Evolutionary conservation across 2,329 filamentous ascomycete species (phyloP).

Genomic region (Colletotrichum zoysiae): DNA sequence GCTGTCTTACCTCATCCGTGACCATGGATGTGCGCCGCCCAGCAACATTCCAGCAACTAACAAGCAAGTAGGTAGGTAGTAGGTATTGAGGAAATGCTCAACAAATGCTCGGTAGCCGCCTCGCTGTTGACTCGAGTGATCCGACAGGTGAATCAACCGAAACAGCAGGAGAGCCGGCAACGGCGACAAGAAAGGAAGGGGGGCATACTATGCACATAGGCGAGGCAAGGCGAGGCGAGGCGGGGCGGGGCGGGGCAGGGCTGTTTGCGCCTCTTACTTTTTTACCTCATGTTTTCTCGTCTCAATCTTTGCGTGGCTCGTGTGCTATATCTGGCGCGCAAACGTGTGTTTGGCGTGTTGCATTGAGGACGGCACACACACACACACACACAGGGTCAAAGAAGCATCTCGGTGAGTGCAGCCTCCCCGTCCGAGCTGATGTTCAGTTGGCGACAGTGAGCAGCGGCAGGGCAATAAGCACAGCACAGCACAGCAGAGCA

Average conservation of each 20-base stretch:
- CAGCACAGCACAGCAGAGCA: too few species aligned
- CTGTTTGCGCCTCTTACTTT: constrained; percentile 25
- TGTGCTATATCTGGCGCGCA: constrained; percentile 1
- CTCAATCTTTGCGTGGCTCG: background rate
- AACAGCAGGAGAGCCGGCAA: background rate
- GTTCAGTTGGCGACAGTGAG: background rate
- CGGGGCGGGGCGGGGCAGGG: background rate
- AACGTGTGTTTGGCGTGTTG: constrained; percentile 8
- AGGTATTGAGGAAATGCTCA: background rate
- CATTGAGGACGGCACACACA: background rate
- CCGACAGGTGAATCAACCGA: background rate
- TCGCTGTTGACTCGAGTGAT: background rate
- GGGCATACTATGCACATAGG: background rate
- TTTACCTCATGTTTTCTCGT: constrained; percentile 5
- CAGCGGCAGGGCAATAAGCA: background rate
- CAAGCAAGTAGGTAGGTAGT: background rate
- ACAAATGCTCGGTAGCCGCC: background rate
- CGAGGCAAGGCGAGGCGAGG: too few species aligned
- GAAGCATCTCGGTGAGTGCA: background rate
- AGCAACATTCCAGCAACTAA: background rate
- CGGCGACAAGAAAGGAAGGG: background rate
- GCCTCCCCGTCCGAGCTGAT: background rate
- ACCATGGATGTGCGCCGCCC: background rate
- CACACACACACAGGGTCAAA: constrained; percentile 1
- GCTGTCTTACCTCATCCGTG: constrained; percentile 21